A percentile compares a stretch with the other conserved stretches of the same genome.
These are phyloP conservation scores for Chaetomiaceae sp. DNA, from an alignment of 2,329 filamentous ascomycete genomes.

Conservation along the genomic window DNA sequence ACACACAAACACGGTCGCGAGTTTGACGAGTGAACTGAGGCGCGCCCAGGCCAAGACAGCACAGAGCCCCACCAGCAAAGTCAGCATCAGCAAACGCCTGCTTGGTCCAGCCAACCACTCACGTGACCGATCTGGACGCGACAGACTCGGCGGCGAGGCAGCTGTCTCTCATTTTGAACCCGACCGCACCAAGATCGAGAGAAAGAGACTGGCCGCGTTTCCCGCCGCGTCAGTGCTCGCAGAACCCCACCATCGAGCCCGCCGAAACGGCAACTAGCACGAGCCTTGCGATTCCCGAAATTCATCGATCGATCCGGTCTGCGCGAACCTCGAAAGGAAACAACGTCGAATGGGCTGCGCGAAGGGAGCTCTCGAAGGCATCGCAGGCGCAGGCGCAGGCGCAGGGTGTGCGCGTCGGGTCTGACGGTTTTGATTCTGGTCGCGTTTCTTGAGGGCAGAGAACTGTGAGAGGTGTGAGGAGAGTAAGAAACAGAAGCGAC, in stretches of 20 bases:
- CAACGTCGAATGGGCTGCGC: conserved; percentile 21
- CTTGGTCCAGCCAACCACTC: neutral
- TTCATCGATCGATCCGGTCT: conserved; percentile 1
- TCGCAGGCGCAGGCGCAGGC: conserved; percentile 14
- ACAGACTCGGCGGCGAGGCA: conserved; percentile 19
- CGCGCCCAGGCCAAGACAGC: too few species aligned
- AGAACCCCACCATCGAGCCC: conserved; percentile 8
- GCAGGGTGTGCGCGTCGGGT: conserved; percentile 10
- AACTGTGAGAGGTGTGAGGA: too few species aligned
- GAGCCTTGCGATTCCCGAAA: neutral
- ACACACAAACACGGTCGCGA: neutral
- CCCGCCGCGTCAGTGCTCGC: conserved; percentile 1
- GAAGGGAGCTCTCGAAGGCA: conserved; percentile 33
- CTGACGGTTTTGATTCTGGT: too few species aligned
- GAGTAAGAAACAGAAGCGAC: too few species aligned
- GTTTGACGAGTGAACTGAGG: neutral
- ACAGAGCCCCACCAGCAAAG: too few species aligned
- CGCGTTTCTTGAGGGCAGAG: too few species aligned
- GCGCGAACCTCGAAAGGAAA: neutral
- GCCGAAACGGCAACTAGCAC: neutral
- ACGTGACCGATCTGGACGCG: conserved; percentile 21
- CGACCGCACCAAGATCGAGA: conserved; percentile 9
- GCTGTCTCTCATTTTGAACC: conserved; percentile 16
- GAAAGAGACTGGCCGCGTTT: neutral
- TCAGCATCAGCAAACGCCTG: neutral